Conservation (phyloP, 768 basidiomycete species). For the Russula dissimulans region DNA sequence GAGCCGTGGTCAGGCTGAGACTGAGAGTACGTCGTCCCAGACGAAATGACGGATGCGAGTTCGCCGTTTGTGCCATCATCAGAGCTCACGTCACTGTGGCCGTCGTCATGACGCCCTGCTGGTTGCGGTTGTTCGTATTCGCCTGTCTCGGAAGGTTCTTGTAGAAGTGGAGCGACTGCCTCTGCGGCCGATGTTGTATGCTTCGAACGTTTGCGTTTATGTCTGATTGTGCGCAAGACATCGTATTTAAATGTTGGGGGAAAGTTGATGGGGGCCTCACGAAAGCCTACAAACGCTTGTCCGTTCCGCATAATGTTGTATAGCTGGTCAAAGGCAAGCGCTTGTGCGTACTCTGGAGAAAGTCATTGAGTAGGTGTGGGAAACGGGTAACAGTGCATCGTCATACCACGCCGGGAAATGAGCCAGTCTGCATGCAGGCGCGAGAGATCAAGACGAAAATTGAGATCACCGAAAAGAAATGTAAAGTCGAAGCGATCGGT, state of each 20-base stretch:
- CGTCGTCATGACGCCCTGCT: conserved; percentile 25
- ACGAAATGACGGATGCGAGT: conserved; percentile 46
- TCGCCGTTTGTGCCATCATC: conserved; percentile 36
- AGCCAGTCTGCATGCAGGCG: conserved; percentile 93
- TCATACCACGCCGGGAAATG: conserved; percentile 64
- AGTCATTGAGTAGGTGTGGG: neutral
- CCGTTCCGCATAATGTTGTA: conserved; percentile 63
- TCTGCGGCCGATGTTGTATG: conserved; percentile 23
- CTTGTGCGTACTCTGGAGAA: conserved; percentile 65
- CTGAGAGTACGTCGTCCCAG: conserved; percentile 35
- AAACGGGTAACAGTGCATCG: neutral
- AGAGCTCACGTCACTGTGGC: conserved; percentile 10
- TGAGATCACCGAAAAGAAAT: conserved; percentile 86
- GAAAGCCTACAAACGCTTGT: conserved; percentile 65
- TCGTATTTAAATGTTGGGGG: conserved; percentile 95
- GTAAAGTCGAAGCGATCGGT: conserved; percentile 86
- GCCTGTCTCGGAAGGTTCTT: neutral
- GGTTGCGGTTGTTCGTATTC: conserved; percentile 30
- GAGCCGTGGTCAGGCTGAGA: conserved; percentile 10
- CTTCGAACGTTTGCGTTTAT: conserved; percentile 34
- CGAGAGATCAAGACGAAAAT: conserved; percentile 83
- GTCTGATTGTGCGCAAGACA: conserved; percentile 52
- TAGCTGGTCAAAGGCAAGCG: conserved; percentile 86
- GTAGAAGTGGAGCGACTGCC: neutral
- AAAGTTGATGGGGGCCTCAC: conserved; percentile 73